These are phyloP conservation scores for Komagataea norvegica DNA, from an alignment of 1,139 yeast species.

Conservation along the genomic window DNA sequence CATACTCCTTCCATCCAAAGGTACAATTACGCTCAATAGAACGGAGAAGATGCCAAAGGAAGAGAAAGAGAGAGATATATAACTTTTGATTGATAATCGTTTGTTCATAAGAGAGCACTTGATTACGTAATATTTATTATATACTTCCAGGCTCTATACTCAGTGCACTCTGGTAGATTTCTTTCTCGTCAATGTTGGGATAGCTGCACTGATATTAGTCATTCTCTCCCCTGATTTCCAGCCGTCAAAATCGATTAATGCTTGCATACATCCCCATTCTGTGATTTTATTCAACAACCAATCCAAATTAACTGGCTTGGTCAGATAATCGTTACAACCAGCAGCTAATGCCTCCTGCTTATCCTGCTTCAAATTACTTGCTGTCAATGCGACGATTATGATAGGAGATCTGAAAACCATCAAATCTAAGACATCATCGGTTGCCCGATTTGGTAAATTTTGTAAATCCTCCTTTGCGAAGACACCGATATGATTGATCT, in stretches of 20 bases:
- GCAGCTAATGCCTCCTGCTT: conserved; percentile 90
- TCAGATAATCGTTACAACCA: conserved; percentile 93
- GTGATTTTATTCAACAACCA: conserved; percentile 94
- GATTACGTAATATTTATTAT: conserved; percentile 1
- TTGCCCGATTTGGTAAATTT: conserved; percentile 16
- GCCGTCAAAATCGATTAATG: conserved; percentile 90
- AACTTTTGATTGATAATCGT: too few relatives aligned
- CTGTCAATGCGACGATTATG: conserved; percentile 92
- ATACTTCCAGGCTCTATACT: too few relatives aligned
- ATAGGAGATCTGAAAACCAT: conserved; percentile 79
- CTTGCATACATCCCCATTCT: conserved; percentile 99
- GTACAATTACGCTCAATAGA: too few relatives aligned
- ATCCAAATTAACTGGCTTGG: conserved; percentile 92
- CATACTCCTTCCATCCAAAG: too few relatives aligned
- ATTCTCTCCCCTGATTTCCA: conserved; percentile 56
- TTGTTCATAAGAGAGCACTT: too few relatives aligned
- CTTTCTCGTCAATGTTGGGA: conserved; percentile 16
- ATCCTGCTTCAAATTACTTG: conserved; percentile 83
- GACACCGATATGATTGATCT: conserved; percentile 76
- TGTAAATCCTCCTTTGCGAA: conserved; percentile 43
- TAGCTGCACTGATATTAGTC: conserved; percentile 20
- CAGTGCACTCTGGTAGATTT: conserved; percentile 10
- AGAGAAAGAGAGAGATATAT: too few relatives aligned
- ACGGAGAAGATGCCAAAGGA: too few relatives aligned
- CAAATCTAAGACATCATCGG: conserved; percentile 43